Evolutionary conservation across 2,329 filamentous ascomycete species (phyloP), one percentile per base, ranked within the genome.

Genomic region (Aspergillus sp.): DNA sequence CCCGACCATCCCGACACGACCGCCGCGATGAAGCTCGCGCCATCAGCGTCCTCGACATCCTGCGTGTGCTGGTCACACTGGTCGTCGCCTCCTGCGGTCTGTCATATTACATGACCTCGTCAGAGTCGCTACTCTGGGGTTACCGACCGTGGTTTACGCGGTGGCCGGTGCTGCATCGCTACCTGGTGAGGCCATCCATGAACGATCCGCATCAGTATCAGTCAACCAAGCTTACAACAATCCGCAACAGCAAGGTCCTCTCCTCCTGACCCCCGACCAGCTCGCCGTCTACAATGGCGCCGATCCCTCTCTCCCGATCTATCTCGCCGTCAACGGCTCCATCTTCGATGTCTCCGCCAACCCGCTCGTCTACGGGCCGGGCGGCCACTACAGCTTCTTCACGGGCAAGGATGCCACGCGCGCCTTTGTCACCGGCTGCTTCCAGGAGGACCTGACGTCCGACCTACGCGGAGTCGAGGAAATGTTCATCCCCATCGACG

Each of bases 371-470:
- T 94, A 94, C 76, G 89, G 89, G 0, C 87, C 92, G 0, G 91
- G 90, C 24, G 94, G 92, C 4, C 85, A 84, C 35, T 99, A 99
- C 78, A 81, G 86, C 65, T 86, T 88, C 74, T 96, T 99, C 71
- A 84, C 91, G 0, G 94, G 93, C 55, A 81, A 81, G 56, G 94
- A 99, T 73, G 92, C 93, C 32, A 85, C 88, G 13, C 87, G 94
- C 45, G 90, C 87, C 17, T 99, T 91, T 72, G 85, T 99, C 9
- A 97, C 94, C 2, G 90, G 90, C 16, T 99, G 94, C 72, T 99
- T 99, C 75, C 77, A 83, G 36, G 87, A 90, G 58, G 94, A 99
- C 77, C 78, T 86, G 30, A 94, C 86, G 2, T 81, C 88, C 3
- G 94, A 99, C 74, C 76, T 96, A 69, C 83, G 89, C 55, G 94